Conservation (phyloP, 1,139 yeast species). For the Candida sp. region DNA sequence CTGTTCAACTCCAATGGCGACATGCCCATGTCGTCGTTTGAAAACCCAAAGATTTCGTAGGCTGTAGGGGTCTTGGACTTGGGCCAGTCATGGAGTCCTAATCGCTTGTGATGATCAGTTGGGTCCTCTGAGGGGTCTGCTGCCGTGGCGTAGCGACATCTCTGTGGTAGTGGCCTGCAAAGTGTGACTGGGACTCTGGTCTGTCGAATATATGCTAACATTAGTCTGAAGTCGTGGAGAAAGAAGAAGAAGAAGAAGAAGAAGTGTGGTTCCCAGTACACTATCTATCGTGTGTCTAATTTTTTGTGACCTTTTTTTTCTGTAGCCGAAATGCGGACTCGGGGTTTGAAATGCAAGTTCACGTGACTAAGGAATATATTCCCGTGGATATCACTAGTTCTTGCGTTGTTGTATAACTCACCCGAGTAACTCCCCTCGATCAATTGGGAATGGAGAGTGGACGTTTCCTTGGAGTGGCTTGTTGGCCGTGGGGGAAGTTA, state of each 20-base stretch:
- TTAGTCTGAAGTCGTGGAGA: neutral
- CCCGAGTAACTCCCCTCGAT: too few species aligned
- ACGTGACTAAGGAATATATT: neutral
- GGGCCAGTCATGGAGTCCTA: constrained; percentile 56
- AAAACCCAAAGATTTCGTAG: constrained; percentile 67
- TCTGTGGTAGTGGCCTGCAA: neutral
- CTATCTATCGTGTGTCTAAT: neutral
- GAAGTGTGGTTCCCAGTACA: neutral
- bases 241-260: neutral
- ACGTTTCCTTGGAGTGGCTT: neutral
- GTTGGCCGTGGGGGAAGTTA: too few species aligned
- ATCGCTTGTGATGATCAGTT: constrained; percentile 18
- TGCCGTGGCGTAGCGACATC: constrained; percentile 2
- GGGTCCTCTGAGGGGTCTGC: constrained; percentile 9
- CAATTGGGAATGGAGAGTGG: neutral
- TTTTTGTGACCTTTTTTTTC: neutral
- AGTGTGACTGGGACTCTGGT: neutral
- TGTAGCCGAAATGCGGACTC: neutral
- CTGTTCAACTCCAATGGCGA: constrained; percentile 38
- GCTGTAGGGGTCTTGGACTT: constrained; percentile 64
- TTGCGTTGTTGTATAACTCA: too few species aligned
- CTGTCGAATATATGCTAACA: neutral
- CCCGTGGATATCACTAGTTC: neutral
- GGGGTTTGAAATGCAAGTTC: neutral
- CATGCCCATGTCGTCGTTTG: constrained; percentile 13